A percentile compares a stretch with the other conserved stretches of the same genome.
These are phyloP conservation scores for Psidium guajava DNA, from an alignment of 345 rosid genomes.

Conservation along the genomic window DNA sequence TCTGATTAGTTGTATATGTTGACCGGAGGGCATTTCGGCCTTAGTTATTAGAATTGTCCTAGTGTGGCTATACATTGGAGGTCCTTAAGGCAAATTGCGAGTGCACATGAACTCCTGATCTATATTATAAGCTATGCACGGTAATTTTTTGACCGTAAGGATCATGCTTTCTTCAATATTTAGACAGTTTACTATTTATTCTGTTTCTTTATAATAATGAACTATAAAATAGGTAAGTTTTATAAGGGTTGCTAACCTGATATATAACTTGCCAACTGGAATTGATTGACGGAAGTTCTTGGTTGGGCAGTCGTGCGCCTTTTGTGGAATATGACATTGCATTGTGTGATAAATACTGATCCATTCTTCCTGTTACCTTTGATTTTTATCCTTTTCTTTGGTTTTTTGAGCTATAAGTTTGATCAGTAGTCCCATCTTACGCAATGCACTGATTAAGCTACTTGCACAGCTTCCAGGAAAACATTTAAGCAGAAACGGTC, in stretches of 20 bases:
- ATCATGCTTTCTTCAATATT: neutral
- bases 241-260: neutral
- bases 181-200: neutral
- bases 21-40: neutral
- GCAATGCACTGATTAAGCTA: neutral
- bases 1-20: neutral
- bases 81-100: neutral
- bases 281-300: neutral
- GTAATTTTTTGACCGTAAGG: neutral
- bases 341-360: neutral
- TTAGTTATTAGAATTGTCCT: neutral
- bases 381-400: neutral
- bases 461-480: conserved; percentile 37
- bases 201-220: neutral
- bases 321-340: neutral
- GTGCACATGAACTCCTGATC: neutral
- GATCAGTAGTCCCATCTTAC: neutral
- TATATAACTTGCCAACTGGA: neutral
- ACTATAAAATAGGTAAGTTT: neutral
- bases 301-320: neutral
- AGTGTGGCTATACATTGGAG: neutral
- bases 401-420: neutral
- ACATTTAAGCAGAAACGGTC: conserved; percentile 23
- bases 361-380: neutral
- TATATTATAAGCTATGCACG: neutral